Conservation (phyloP, 768 basidiomycete species). For the Scleroderma bovista region DNA sequence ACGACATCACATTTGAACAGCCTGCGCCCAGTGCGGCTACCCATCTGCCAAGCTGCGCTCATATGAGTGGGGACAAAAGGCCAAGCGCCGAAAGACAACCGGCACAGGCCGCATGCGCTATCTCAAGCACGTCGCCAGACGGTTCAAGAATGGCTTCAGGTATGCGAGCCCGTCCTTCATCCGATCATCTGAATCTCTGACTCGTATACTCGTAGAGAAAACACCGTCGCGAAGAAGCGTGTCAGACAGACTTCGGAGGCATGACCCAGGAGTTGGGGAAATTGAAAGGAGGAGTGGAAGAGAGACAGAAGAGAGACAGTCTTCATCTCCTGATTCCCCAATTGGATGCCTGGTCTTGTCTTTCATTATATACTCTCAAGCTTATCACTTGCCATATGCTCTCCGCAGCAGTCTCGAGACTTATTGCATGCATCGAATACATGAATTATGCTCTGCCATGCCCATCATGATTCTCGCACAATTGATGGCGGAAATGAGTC, state of each 20-base stretch:
- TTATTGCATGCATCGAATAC: conserved; percentile 1
- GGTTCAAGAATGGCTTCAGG: conserved; percentile 99
- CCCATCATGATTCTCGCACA: conserved; percentile 1
- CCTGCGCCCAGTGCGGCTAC: conserved; percentile 94
- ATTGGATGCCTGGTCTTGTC: not conserved
- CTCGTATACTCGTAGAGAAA: conserved; percentile 53
- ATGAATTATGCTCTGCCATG: not conserved
- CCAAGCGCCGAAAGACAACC: conserved; percentile 99
- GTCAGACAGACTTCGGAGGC: conserved; percentile 50
- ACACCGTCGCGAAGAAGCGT: conserved; percentile 87
- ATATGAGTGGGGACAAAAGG: conserved; percentile 98
- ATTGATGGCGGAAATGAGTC: too few relatives aligned
- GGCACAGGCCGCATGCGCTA: conserved; percentile 95
- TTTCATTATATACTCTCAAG: not conserved
- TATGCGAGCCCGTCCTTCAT: conserved; percentile 17
- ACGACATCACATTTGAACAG: conserved; percentile 45
- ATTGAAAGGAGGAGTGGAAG: not conserved
- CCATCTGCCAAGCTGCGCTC: conserved; percentile 93
- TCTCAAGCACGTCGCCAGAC: conserved; percentile 87
- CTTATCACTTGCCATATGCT: not conserved
- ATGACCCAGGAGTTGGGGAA: conserved; percentile 12
- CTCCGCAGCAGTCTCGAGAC: not conserved
- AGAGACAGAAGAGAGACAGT: not conserved
- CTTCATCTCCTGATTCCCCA: not conserved
- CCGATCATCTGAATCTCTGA: not conserved